These are phyloP conservation scores for Ceratocystis colombiana DNA, from an alignment of 2,329 filamentous ascomycete species.

Conservation along the genomic window DNA sequence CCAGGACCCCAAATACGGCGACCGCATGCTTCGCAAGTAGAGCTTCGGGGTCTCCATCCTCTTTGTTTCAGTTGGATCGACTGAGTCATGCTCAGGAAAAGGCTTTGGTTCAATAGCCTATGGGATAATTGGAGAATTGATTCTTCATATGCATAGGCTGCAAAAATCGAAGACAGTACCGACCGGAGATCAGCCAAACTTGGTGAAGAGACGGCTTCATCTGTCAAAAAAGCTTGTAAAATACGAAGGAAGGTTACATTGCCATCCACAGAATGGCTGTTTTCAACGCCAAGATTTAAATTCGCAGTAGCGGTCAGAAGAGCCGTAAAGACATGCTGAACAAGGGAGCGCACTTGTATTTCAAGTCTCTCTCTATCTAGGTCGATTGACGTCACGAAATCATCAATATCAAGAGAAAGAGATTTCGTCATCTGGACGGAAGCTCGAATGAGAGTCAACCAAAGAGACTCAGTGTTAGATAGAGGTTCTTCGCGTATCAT, in stretches of 20 bases:
- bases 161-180: constrained; percentile 81
- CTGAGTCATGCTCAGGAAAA: constrained; percentile 73
- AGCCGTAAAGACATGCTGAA: constrained; percentile 85
- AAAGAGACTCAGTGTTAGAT: constrained; percentile 46
- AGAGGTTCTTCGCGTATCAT: constrained; percentile 35
- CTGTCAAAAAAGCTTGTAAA: constrained; percentile 74
- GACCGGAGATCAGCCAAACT: constrained; percentile 76
- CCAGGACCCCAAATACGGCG: constrained; percentile 81
- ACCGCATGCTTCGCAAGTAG: constrained; percentile 78
- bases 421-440: constrained; percentile 46
- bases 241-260: constrained; percentile 79
- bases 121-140: constrained; percentile 79
- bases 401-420: constrained; percentile 27
- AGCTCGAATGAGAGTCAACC: constrained; percentile 51
- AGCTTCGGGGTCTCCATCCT: constrained; percentile 80
- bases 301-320: constrained; percentile 59
- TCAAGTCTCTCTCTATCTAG: constrained; percentile 54
- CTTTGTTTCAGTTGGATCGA: constrained; percentile 65
- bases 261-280: constrained; percentile 32
- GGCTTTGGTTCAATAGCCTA: constrained; percentile 73
- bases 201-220: constrained; percentile 70
- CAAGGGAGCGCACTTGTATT: constrained; percentile 60
- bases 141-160: constrained; percentile 91
- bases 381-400: constrained; percentile 25
- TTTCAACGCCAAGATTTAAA: constrained; percentile 27